A percentile compares a stretch with the other conserved stretches of the same genome.
Conservation (phyloP, 345 rosid species). For the Corchorus olitorius region DNA sequence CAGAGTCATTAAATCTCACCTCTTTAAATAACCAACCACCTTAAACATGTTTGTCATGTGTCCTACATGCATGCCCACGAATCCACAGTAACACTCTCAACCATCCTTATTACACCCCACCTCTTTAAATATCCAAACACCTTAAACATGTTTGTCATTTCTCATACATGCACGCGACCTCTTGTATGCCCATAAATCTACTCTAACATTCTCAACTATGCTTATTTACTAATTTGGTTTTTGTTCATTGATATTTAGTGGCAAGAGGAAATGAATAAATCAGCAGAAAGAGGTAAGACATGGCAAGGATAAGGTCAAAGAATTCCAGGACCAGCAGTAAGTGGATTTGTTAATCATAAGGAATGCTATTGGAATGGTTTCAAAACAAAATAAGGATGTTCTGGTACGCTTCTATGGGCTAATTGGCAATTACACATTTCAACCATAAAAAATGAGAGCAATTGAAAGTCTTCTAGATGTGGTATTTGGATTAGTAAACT, state of each 20-base stretch:
- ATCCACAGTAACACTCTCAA: not conserved
- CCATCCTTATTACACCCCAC: not conserved
- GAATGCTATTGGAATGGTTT: not conserved
- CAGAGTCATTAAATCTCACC: not conserved
- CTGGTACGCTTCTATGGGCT: too few species aligned
- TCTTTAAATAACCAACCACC: not conserved
- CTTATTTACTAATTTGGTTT: not conserved
- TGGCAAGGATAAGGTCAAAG: not conserved
- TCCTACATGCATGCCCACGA: not conserved
- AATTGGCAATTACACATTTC: too few species aligned
- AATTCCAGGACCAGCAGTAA: not conserved
- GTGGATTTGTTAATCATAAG: not conserved
- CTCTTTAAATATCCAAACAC: not conserved
- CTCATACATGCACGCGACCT: not conserved
- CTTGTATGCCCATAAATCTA: not conserved
- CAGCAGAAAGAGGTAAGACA: not conserved
- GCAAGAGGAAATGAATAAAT: not conserved
- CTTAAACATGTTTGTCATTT: not conserved
- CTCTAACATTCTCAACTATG: not conserved
- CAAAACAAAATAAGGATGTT: not conserved
- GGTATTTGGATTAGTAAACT: too few species aligned
- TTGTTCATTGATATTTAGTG: not conserved
- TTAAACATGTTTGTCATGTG: too few species aligned
- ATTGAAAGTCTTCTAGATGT: too few species aligned
- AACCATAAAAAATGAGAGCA: too few species aligned